A percentile compares a stretch with the other conserved stretches of the same genome.
Evolutionary conservation across 73 alveolate genomes (phyloP).

Genomic region (Paramecium caudatum): DNA sequence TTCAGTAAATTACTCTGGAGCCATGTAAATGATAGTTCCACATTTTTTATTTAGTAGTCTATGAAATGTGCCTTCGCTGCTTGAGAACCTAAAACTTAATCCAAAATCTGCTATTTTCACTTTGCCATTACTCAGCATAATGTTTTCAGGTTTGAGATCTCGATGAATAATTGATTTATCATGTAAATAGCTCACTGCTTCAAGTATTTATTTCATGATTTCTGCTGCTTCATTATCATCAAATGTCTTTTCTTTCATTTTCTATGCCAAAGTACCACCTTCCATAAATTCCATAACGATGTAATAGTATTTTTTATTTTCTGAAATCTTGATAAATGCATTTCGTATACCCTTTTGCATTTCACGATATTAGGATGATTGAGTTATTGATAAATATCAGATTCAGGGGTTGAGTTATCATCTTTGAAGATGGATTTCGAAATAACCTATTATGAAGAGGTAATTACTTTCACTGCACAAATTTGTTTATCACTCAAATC

Average conservation of each 20-base stretch:
- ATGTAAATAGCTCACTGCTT: slow-evolving; percentile 73
- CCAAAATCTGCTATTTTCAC: slow-evolving; percentile 89
- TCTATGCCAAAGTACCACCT: slow-evolving; percentile 84
- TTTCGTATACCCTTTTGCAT: slow-evolving; percentile 55
- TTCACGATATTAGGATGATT: slow-evolving; percentile 72
- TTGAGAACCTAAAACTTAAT: slow-evolving; percentile 62
- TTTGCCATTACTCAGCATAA: slow-evolving; percentile 56
- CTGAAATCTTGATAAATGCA: slow-evolving; percentile 59
- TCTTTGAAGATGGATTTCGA: background rate
- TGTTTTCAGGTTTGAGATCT: slow-evolving; percentile 89
- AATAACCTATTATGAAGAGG: slow-evolving; percentile 13
- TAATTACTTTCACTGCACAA: slow-evolving; percentile 61
- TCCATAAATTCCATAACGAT: slow-evolving; percentile 88
- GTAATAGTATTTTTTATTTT: slow-evolving; percentile 64
- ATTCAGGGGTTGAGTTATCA: background rate
- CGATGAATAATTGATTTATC: slow-evolving; percentile 81
- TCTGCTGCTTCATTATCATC: slow-evolving; percentile 69
- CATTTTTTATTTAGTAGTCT: slow-evolving; percentile 37
- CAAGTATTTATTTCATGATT: slow-evolving; percentile 63
- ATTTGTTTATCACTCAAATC: slow-evolving; percentile 42
- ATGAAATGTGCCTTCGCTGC: slow-evolving; percentile 19
- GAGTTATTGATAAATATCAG: slow-evolving; percentile 1
- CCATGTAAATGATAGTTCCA: slow-evolving; percentile 93
- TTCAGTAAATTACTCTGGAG: slow-evolving; percentile 88
- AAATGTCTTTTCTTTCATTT: slow-evolving; percentile 57